phyloP scores from a whole-genome alignment of 768 basidiomycete genomes.

The Lentinus tigrinus region DNA sequence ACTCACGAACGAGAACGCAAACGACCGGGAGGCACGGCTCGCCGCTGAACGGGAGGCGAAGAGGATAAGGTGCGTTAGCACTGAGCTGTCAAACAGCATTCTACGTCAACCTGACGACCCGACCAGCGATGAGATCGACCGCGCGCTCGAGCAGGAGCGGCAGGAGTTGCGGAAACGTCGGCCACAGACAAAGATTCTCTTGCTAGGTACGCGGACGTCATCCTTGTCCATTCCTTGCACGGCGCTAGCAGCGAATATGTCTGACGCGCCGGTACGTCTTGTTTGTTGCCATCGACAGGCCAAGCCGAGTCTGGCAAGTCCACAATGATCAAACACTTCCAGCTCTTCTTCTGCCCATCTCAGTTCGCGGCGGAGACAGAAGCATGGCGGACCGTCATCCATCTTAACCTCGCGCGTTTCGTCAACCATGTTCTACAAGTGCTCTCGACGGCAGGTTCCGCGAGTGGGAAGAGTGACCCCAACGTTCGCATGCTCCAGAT shows the following conservation, averaged over 20 bases:
- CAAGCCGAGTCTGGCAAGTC: slow-evolving; percentile 67
- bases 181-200: slow-evolving; percentile 45
- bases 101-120: slow-evolving; percentile 26
- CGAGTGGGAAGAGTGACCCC: neutral
- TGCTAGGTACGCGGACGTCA: slow-evolving; percentile 43
- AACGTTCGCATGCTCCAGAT: slow-evolving; percentile 39
- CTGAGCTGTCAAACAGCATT: neutral
- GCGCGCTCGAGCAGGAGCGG: slow-evolving; percentile 45
- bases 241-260: neutral
- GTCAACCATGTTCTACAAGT: slow-evolving; percentile 38
- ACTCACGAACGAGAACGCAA: slow-evolving; percentile 39
- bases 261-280: neutral
- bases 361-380: slow-evolving; percentile 53
- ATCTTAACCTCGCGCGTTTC: slow-evolving; percentile 59
- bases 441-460: slow-evolving; percentile 29
- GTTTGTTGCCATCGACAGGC: slow-evolving; percentile 26
- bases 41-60: slow-evolving; percentile 45
- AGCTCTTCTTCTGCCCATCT: slow-evolving; percentile 54
- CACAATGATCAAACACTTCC: slow-evolving; percentile 61
- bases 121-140: slow-evolving; percentile 56
- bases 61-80: slow-evolving; percentile 12
- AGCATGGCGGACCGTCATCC: slow-evolving; percentile 60
- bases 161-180: slow-evolving; percentile 37
- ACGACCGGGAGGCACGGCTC: slow-evolving; percentile 37
- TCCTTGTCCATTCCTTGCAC: neutral